These are phyloP conservation scores for Penicillium sp. DNA, from an alignment of 2,329 filamentous ascomycete species.

Conservation along the genomic window DNA sequence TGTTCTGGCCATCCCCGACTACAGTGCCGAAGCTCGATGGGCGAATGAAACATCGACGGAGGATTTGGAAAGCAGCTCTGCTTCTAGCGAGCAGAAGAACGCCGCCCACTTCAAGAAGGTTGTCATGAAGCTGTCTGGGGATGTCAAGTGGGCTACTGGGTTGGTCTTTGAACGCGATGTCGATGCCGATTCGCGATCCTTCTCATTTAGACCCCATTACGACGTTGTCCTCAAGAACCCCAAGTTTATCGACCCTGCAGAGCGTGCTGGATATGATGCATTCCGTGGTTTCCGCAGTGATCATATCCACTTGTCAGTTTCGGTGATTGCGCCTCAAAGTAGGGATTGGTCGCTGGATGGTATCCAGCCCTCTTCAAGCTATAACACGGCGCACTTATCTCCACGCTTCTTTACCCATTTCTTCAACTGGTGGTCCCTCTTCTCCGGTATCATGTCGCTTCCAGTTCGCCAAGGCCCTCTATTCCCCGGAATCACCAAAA, in stretches of 20 bases:
- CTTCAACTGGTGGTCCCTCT: slow-evolving; percentile 96
- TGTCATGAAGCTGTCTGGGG: slow-evolving; percentile 96
- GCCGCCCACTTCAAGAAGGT: slow-evolving; percentile 96
- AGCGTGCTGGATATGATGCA: slow-evolving; percentile 77
- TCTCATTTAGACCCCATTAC: slow-evolving; percentile 91
- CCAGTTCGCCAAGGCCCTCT: slow-evolving; percentile 90
- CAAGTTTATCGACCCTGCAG: slow-evolving; percentile 65
- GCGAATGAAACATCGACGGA: slow-evolving; percentile 50
- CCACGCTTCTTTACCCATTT: slow-evolving; percentile 98
- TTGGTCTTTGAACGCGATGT: slow-evolving; percentile 89
- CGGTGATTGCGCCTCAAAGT: slow-evolving; percentile 82
- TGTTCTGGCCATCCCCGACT: slow-evolving; percentile 91
- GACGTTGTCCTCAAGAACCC: slow-evolving; percentile 85
- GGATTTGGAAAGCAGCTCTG: slow-evolving; percentile 64
- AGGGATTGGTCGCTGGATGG: slow-evolving; percentile 83
- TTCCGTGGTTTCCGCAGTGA: slow-evolving; percentile 95
- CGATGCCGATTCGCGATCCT: slow-evolving; percentile 72
- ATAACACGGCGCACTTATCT: slow-evolving; percentile 93
- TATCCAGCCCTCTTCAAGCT: slow-evolving; percentile 78
- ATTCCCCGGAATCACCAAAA: slow-evolving; percentile 92
- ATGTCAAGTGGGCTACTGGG: slow-evolving; percentile 89
- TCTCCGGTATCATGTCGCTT: slow-evolving; percentile 90
- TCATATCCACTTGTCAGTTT: slow-evolving; percentile 93
- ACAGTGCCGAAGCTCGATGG: slow-evolving; percentile 81
- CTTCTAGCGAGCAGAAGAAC: slow-evolving; percentile 67